Conservation (phyloP, 163 green algal species). For the Botryococcus braunii region DNA sequence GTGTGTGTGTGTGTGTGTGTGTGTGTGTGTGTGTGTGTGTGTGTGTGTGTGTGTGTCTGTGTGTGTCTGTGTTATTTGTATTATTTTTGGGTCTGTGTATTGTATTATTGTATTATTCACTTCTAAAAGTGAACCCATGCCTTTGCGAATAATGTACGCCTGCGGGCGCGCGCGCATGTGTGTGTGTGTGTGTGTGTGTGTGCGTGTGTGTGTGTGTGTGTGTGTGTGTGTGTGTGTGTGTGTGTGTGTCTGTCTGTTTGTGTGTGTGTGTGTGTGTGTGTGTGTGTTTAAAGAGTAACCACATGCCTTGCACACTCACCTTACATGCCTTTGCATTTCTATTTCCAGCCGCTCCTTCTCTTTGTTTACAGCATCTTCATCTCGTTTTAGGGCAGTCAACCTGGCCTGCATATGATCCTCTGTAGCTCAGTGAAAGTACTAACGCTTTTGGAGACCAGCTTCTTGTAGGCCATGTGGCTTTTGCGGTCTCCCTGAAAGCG, state of each 20-base stretch:
- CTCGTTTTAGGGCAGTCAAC: conserved; percentile 59
- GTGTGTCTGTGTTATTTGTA: too few species aligned
- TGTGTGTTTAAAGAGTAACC: background rate
- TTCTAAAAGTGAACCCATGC: too few species aligned
- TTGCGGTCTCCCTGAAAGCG: background rate
- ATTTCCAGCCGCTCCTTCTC: conserved; percentile 64
- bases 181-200: background rate
- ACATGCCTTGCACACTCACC: conserved; percentile 13
- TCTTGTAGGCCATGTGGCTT: background rate
- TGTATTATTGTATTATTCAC: too few species aligned
- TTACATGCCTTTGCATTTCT: conserved; percentile 59
- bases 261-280: background rate
- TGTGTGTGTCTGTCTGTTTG: background rate
- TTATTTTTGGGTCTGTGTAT: too few species aligned
- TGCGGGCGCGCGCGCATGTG: too few species aligned
- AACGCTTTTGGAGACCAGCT: background rate
- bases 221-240: background rate
- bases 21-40: too few species aligned
- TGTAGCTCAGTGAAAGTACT: background rate
- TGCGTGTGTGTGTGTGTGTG: background rate
- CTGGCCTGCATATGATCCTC: conserved; percentile 31
- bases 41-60: too few species aligned
- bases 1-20: too few species aligned
- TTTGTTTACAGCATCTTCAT: conserved; percentile 65
- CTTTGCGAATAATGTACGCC: too few species aligned